Evolutionary conservation across 352 stramenopile genomes (phyloP).

Genomic region (Globisporangium barbulae): DNA sequence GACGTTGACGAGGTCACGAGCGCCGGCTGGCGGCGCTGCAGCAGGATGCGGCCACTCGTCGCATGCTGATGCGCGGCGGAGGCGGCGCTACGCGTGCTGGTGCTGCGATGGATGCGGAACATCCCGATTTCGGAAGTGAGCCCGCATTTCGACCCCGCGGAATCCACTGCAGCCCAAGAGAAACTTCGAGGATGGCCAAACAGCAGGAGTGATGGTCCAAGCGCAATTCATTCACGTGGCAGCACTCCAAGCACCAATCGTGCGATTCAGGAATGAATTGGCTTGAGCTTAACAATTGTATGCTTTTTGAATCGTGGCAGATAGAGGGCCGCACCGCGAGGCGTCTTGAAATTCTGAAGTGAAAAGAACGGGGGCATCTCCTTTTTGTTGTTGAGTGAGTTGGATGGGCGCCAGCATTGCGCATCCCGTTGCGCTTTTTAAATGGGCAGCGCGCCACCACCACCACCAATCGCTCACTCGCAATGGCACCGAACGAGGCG

Average conservation of each 20-base stretch:
- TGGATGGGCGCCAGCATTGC: constrained; percentile 10
- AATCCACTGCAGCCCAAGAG: constrained; percentile 6
- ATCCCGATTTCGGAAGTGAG: constrained; percentile 28
- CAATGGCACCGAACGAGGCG: background rate
- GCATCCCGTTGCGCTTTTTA: constrained; percentile 6
- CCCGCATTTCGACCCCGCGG: background rate
- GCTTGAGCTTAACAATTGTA: constrained; percentile 22
- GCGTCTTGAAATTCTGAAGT: constrained; percentile 21
- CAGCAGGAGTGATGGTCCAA: constrained; percentile 2
- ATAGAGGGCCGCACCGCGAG: background rate
- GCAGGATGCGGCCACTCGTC: constrained; percentile 9
- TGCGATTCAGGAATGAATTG: constrained; percentile 20
- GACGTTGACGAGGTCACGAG: constrained; percentile 10
- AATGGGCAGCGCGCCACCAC: background rate
- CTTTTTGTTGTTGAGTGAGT: background rate
- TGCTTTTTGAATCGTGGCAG: constrained; percentile 8
- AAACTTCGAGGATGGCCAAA: constrained; percentile 18
- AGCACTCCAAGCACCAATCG: constrained; percentile 14
- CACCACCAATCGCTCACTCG: background rate
- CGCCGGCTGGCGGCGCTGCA: constrained; percentile 21
- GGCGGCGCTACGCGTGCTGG: constrained; percentile 18
- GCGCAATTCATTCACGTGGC: constrained; percentile 18
- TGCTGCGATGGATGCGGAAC: constrained; percentile 47
- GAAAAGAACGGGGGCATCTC: constrained; percentile 9
- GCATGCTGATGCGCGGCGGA: constrained; percentile 15